phyloP scores from a whole-genome alignment of 2,329 filamentous ascomycete species.

The Sporothrix variecibatus region DNA sequence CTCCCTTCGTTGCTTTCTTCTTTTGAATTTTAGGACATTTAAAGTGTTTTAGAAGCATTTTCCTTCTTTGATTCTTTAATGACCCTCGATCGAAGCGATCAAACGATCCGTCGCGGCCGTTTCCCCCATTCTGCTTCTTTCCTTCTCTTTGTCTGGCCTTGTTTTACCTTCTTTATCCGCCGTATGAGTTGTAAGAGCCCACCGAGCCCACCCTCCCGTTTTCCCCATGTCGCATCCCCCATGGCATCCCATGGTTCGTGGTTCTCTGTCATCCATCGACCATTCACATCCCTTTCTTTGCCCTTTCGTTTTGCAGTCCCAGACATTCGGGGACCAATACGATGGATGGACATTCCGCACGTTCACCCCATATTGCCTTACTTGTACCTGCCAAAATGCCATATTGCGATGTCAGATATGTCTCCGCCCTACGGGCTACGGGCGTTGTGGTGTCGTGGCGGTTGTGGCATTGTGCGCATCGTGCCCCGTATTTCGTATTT shows the following conservation, averaged over 20 bases:
- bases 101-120: slow-evolving; percentile 1
- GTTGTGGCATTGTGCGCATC: not conserved
- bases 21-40: not conserved
- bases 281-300: not conserved
- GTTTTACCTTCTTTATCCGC: slow-evolving; percentile 16
- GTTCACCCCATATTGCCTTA: not conserved
- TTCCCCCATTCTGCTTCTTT: not conserved
- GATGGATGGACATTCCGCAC: not conserved
- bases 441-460: not conserved
- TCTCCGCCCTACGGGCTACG: not conserved
- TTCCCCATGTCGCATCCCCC: not conserved
- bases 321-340: slow-evolving; percentile 8
- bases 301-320: not conserved
- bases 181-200: not conserved
- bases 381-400: not conserved
- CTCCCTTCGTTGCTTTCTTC: not conserved
- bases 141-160: not conserved
- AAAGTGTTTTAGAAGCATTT: not conserved
- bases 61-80: not conserved
- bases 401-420: not conserved
- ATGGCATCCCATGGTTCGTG: not conserved
- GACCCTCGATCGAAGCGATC: not conserved
- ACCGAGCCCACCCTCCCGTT: not conserved
- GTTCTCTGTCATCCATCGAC: slow-evolving; percentile 4
- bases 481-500: not conserved